Evolutionary conservation across 441 rosid genomes (phyloP), one percentile per base, ranked within the genome.

Genomic region (Brassica balearica): DNA sequence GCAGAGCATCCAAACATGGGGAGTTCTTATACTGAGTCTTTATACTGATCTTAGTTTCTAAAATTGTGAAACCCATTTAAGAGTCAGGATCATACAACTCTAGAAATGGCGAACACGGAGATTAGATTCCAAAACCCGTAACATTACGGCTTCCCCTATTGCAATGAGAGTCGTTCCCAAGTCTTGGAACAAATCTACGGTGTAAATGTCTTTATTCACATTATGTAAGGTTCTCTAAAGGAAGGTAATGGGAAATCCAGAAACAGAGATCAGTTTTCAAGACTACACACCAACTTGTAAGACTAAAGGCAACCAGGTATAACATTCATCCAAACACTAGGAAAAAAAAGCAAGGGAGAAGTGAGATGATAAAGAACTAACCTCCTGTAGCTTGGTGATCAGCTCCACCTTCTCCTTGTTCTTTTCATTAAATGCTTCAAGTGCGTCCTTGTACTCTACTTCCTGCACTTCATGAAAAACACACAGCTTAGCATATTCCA

Each of bases 371-470:
- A 63, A 48, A 11, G 72, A 19, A 84, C 87, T 72, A 80, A 94
- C 98, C 97, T 92, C 97, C 89, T 89, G 91, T 75, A 94, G 78
- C 82, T 92, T 92, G 88, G 91, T 90, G 74, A 94, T 85, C 58
- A 94, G 90, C 87, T 88, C 92, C 68, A 87, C 98, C 82, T 94
- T 94, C 68, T 94, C 98, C 87, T 87, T 94, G 89, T 90, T 93
- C 94, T 93, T 93, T 27, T 92, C 98, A 55, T 92, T 92, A 83
- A 88, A 93, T 48, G 90, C 90, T 17, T 88, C 97, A 15, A 92
- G 92, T 27, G 97, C 95, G 36, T 94, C 97, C 86, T 88, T 94
- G 88, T 94, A 94, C 82, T 94, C 98, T 77, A 86, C 88, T 85
- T 94, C 98, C 98, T 94, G 89, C 65, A 73, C 12, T 51, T 19